Percentiles rank a stretch among this genome's conserved stretches.
Evolutionary conservation across 2,329 filamentous ascomycete genomes (phyloP).

Genomic region (Fusarium multiceps): DNA sequence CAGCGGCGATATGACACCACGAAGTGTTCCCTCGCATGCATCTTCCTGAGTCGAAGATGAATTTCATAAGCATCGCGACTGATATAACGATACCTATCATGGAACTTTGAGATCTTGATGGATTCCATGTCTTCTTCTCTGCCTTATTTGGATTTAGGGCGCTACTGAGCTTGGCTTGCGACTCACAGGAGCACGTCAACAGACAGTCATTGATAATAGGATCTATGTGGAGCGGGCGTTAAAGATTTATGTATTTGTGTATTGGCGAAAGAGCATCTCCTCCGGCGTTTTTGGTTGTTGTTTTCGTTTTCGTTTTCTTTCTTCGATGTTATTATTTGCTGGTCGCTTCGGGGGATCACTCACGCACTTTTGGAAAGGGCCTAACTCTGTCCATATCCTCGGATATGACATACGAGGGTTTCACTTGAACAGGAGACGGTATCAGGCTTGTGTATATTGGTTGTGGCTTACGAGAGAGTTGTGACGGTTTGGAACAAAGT

Average conservation of each 20-base stretch:
- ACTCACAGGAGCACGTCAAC: constrained; percentile 44
- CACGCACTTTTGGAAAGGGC: neutral
- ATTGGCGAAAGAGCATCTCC: constrained; percentile 39
- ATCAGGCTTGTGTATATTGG: constrained; percentile 5
- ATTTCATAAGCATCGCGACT: constrained; percentile 18
- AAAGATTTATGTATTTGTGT: constrained; percentile 22
- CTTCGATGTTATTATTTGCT: constrained; percentile 8
- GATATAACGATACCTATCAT: constrained; percentile 37
- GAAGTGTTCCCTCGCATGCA: constrained; percentile 63
- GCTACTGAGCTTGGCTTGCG: constrained; percentile 39
- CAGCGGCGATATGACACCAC: constrained; percentile 67
- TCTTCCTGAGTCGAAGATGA: constrained; percentile 48
- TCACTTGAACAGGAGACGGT: neutral
- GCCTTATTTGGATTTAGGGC: constrained; percentile 38
- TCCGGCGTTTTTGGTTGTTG: constrained; percentile 42
- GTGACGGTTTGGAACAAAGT: constrained; percentile 1
- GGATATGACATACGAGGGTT: neutral
- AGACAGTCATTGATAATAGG: constrained; percentile 40
- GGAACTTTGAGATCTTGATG: constrained; percentile 37
- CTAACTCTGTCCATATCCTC: constrained; percentile 1
- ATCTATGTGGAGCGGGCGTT: constrained; percentile 45
- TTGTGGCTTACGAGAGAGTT: neutral
- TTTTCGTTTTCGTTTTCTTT: constrained; percentile 10
- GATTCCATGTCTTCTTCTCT: constrained; percentile 41
- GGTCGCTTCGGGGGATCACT: neutral